Evolutionary conservation across 305 asterid genomes (phyloP).

Genomic region (Ilex paraguariensis): DNA sequence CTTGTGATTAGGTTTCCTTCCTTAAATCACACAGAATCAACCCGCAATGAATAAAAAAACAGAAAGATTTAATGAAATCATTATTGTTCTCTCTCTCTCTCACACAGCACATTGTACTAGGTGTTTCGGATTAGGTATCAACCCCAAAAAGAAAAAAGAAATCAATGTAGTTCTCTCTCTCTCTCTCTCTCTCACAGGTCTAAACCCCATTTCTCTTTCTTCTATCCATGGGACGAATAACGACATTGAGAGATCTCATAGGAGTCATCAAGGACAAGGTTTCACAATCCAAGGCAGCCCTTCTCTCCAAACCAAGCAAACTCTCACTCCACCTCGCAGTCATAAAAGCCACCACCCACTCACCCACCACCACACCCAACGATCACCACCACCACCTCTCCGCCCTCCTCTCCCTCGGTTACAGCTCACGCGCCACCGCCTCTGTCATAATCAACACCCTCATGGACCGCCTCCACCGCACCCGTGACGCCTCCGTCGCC

Average conservation of each 20-base stretch:
- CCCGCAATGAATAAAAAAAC: too few species aligned
- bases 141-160: too few species aligned
- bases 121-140: too few species aligned
- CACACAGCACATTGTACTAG: too few species aligned
- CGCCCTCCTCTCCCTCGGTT: slow-evolving; percentile 57
- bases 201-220: not conserved
- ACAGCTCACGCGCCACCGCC: slow-evolving; percentile 76
- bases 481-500: slow-evolving; percentile 62
- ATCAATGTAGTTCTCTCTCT: not conserved
- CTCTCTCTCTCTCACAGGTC: slow-evolving; percentile 1
- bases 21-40: too few species aligned
- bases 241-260: slow-evolving; percentile 38
- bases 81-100: too few species aligned
- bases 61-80: too few species aligned
- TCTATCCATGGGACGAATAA: slow-evolving; percentile 46
- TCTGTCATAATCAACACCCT: slow-evolving; percentile 54
- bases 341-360: slow-evolving; percentile 73
- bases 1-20: too few species aligned
- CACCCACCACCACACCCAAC: slow-evolving; percentile 41
- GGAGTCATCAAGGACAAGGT: slow-evolving; percentile 79
- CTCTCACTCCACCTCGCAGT: slow-evolving; percentile 59
- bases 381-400: slow-evolving; percentile 47
- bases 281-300: slow-evolving; percentile 63
- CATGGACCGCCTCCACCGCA: slow-evolving; percentile 80
- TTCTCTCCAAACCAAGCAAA: slow-evolving; percentile 36